Percentiles rank a stretch among this genome's conserved stretches.
These are phyloP conservation scores for Pterocarpus macrocarpus DNA, from an alignment of 306 rosid species.

Conservation along the genomic window DNA sequence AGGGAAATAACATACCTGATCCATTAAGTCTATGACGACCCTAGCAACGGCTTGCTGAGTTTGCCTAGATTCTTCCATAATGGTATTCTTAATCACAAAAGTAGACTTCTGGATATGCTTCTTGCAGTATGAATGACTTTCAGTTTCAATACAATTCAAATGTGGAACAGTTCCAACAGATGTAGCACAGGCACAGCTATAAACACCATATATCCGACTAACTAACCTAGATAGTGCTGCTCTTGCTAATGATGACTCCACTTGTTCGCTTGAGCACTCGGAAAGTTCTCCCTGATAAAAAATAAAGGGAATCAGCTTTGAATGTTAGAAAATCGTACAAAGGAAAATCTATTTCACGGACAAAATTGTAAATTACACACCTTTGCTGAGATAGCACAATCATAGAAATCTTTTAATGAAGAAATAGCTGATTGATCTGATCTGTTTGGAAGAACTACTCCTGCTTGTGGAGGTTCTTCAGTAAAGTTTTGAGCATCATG, in stretches of 20 bases:
- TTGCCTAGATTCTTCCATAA: slow-evolving; percentile 13
- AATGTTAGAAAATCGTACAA: neutral
- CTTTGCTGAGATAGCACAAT: neutral
- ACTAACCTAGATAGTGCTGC: slow-evolving; percentile 1
- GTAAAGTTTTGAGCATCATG: neutral
- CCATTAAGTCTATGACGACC: slow-evolving; percentile 22
- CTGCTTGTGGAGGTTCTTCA: slow-evolving; percentile 1
- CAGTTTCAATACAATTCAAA: slow-evolving; percentile 31
- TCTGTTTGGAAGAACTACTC: slow-evolving; percentile 17
- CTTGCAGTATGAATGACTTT: slow-evolving; percentile 18
- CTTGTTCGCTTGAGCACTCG: slow-evolving; percentile 23
- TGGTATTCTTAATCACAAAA: neutral
- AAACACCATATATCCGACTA: neutral
- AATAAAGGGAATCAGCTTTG: slow-evolving; percentile 6
- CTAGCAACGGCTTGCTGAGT: slow-evolving; percentile 31
- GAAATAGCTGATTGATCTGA: slow-evolving; percentile 22
- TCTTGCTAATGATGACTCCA: slow-evolving; percentile 32
- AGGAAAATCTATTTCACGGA: neutral
- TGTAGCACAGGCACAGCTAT: slow-evolving; percentile 37
- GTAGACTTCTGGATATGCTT: slow-evolving; percentile 17
- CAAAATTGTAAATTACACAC: slow-evolving; percentile 11
- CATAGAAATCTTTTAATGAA: slow-evolving; percentile 33
- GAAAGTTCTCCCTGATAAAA: slow-evolving; percentile 31
- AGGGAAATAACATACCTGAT: slow-evolving; percentile 40
- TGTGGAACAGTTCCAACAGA: neutral